Conservation (phyloP, 768 basidiomycete species). For the Scleroderma bovista region DNA sequence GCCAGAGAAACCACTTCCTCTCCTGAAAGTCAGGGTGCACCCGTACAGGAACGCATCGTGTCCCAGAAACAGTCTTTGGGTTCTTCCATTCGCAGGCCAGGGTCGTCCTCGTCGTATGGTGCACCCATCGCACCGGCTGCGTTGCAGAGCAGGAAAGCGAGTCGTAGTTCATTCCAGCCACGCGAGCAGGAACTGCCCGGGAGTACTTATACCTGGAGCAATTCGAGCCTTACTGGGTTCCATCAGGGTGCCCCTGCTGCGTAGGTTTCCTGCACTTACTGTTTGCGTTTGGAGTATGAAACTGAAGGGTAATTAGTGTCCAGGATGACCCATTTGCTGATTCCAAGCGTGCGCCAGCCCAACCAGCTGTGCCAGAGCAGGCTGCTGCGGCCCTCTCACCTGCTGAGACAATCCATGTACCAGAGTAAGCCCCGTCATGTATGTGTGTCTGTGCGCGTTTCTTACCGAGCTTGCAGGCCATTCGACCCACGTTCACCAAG, state of each 20-base stretch:
- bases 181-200: conserved; percentile 27
- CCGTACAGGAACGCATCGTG: conserved; percentile 14
- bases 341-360: no score
- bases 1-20: conserved; percentile 4
- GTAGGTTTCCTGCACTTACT: conserved; percentile 11
- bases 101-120: conserved; percentile 23
- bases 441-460: not conserved
- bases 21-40: conserved; percentile 10
- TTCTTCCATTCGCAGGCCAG: conserved; percentile 21
- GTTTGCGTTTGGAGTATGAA: not conserved
- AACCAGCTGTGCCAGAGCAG: conserved; percentile 7
- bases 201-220: conserved; percentile 30
- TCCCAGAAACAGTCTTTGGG: conserved; percentile 17
- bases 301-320: conserved; percentile 6
- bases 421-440: conserved; percentile 18
- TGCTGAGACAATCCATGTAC: conserved; percentile 24
- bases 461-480: conserved; percentile 1
- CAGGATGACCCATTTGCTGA: conserved; percentile 26
- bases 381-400: conserved; percentile 15
- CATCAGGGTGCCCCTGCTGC: conserved; percentile 8
- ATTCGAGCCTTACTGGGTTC: conserved; percentile 19
- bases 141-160: conserved; percentile 21
- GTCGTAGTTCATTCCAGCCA: conserved; percentile 13
- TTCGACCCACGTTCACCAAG: conserved; percentile 29
- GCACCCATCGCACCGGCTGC: conserved; percentile 2